Evolutionary conservation across 2,329 filamentous ascomycete genomes (phyloP).

Genomic region (Balansia obtecta): DNA sequence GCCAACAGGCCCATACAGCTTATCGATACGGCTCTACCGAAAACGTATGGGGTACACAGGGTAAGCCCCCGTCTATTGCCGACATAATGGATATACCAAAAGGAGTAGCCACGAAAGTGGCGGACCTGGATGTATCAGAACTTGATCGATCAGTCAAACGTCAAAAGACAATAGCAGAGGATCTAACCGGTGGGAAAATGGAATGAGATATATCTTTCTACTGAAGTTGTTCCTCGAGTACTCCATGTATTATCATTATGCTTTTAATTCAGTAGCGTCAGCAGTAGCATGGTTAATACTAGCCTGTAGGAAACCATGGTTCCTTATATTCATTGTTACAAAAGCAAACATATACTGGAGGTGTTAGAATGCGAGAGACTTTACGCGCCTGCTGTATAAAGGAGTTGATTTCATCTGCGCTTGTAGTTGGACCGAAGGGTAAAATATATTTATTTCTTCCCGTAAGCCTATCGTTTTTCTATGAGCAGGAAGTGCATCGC

Average conservation of each 20-base stretch:
- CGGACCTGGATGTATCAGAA: no score
- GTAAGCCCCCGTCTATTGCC: slow-evolving; percentile 31
- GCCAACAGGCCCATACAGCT: slow-evolving; percentile 19
- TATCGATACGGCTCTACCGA: slow-evolving; percentile 23
- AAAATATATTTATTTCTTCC: background rate
- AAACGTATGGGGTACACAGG: slow-evolving; percentile 41
- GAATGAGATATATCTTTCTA: slow-evolving; percentile 7
- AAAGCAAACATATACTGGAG: no score
- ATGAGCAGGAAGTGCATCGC: slow-evolving; percentile 92
- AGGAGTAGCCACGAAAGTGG: slow-evolving; percentile 22
- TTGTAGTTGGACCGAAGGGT: background rate
- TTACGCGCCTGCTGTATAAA: background rate
- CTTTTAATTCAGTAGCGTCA: background rate
- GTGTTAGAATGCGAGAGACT: no score
- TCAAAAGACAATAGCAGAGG: slow-evolving; percentile 44
- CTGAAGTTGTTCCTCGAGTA: background rate
- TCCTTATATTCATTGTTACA: no score
- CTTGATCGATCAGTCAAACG: slow-evolving; percentile 36
- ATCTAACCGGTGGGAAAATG: slow-evolving; percentile 48
- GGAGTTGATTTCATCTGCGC: background rate
- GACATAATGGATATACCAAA: slow-evolving; percentile 29
- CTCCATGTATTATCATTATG: background rate
- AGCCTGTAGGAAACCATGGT: background rate
- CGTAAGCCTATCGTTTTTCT: slow-evolving; percentile 50
- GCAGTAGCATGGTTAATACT: background rate